Conservation (phyloP, 1,284 basidiomycete species). For the Ustilago sp. region DNA sequence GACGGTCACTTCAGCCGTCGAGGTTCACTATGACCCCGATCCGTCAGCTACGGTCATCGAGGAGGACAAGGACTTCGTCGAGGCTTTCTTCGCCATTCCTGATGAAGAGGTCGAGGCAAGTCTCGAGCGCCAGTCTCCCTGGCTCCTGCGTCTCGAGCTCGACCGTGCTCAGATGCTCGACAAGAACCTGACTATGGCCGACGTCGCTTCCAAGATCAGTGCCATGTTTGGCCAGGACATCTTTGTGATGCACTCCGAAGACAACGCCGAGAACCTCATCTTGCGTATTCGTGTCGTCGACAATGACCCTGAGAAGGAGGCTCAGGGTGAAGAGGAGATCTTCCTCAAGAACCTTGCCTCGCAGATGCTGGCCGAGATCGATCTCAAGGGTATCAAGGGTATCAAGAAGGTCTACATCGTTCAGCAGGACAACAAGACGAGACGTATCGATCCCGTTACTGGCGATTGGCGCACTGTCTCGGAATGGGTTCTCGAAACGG, state of each 20-base stretch:
- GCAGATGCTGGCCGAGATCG: slow-evolving; percentile 95
- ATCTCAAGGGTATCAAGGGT: slow-evolving; percentile 87
- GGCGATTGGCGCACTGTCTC: slow-evolving; percentile 66
- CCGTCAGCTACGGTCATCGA: slow-evolving; percentile 92
- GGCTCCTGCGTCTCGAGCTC: slow-evolving; percentile 95
- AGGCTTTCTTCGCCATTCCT: slow-evolving; percentile 99
- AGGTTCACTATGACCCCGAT: slow-evolving; percentile 98
- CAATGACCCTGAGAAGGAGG: slow-evolving; percentile 89
- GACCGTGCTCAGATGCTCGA: slow-evolving; percentile 98
- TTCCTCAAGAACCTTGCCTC: slow-evolving; percentile 96
- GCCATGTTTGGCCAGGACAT: slow-evolving; percentile 95
- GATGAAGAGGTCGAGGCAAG: slow-evolving; percentile 95
- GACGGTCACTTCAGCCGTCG: slow-evolving; percentile 93
- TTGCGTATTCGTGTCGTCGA: slow-evolving; percentile 92
- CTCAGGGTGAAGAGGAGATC: slow-evolving; percentile 92
- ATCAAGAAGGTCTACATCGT: slow-evolving; percentile 95
- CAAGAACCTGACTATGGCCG: slow-evolving; percentile 93
- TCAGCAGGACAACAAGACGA: slow-evolving; percentile 79
- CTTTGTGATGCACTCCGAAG: slow-evolving; percentile 98
- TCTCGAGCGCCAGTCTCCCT: slow-evolving; percentile 91
- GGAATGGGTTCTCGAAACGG: slow-evolving; percentile 98
- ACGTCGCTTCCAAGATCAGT: slow-evolving; percentile 92
- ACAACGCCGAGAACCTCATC: slow-evolving; percentile 96
- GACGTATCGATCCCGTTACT: slow-evolving; percentile 71
- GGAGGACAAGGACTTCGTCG: slow-evolving; percentile 94